Conservation (phyloP, 768 basidiomycete species). For the Collybiopsis luxurians region DNA sequence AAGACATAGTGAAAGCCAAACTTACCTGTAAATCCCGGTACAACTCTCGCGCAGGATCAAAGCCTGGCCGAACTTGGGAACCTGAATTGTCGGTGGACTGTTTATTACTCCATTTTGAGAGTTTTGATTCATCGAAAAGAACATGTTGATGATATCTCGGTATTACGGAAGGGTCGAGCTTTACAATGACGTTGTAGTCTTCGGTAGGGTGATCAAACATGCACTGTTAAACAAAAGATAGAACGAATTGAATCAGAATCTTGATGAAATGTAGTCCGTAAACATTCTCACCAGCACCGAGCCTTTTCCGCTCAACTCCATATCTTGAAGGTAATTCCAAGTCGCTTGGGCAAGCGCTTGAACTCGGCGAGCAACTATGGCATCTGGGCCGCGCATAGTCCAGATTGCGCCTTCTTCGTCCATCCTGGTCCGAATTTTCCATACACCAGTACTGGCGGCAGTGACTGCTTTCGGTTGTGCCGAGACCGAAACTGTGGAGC, state of each 20-base stretch:
- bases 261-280: neutral
- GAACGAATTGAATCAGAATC: neutral
- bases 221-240: slow-evolving; percentile 1
- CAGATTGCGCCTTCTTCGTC: slow-evolving; percentile 76
- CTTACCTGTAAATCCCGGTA: slow-evolving; percentile 64
- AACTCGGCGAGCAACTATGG: slow-evolving; percentile 72
- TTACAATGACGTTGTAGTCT: slow-evolving; percentile 84
- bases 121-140: slow-evolving; percentile 42
- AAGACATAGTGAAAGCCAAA: neutral
- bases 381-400: slow-evolving; percentile 66
- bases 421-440: slow-evolving; percentile 77
- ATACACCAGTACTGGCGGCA: slow-evolving; percentile 40
- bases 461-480: slow-evolving; percentile 28
- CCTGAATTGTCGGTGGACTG: slow-evolving; percentile 42
- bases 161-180: slow-evolving; percentile 60
- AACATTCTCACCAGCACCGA: slow-evolving; percentile 41
- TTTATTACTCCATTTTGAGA: slow-evolving; percentile 33
- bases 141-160: slow-evolving; percentile 79
- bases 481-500: slow-evolving; percentile 8
- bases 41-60: slow-evolving; percentile 73
- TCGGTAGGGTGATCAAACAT: slow-evolving; percentile 81
- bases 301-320: slow-evolving; percentile 54
- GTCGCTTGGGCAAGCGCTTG: slow-evolving; percentile 74
- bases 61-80: slow-evolving; percentile 49
- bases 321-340: slow-evolving; percentile 51